Evolutionary conservation across 441 rosid species (phyloP).

Genomic region (Pelargonium fulgidum): DNA sequence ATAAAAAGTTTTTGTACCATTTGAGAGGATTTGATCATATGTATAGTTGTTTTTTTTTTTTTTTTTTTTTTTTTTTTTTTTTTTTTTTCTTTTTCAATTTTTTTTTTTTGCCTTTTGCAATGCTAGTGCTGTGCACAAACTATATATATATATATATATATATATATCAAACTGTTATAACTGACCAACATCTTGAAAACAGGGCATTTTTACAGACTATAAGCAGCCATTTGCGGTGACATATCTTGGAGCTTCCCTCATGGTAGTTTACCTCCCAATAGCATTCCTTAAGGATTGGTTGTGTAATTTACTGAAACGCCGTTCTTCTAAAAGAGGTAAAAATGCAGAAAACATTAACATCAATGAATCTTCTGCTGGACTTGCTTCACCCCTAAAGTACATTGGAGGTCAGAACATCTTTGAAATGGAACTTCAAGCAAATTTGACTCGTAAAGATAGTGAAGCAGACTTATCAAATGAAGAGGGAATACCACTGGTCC

Average conservation of each 20-base stretch:
- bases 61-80: too few relatives aligned
- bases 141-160: too few relatives aligned
- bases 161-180: background rate
- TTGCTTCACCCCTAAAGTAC: slow-evolving; percentile 44
- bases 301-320: slow-evolving; percentile 40
- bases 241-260: slow-evolving; percentile 91
- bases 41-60: background rate
- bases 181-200: slow-evolving; percentile 25
- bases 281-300: slow-evolving; percentile 86
- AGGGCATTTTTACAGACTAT: slow-evolving; percentile 80
- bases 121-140: background rate
- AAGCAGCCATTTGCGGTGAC: slow-evolving; percentile 99
- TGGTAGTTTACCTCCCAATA: slow-evolving; percentile 92
- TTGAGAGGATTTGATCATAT: background rate
- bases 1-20: background rate
- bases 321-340: slow-evolving; percentile 44
- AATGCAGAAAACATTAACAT: slow-evolving; percentile 27
- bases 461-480: slow-evolving; percentile 44
- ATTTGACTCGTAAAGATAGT: slow-evolving; percentile 65
- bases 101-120: background rate
- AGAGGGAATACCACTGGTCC: slow-evolving; percentile 59
- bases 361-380: slow-evolving; percentile 40
- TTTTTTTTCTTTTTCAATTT: too few relatives aligned
- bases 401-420: slow-evolving; percentile 33
- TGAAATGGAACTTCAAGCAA: slow-evolving; percentile 73